These are phyloP conservation scores for Coemansia sp. DNA, from an alignment of 192 early-diverging fungal species.

Conservation along the genomic window DNA sequence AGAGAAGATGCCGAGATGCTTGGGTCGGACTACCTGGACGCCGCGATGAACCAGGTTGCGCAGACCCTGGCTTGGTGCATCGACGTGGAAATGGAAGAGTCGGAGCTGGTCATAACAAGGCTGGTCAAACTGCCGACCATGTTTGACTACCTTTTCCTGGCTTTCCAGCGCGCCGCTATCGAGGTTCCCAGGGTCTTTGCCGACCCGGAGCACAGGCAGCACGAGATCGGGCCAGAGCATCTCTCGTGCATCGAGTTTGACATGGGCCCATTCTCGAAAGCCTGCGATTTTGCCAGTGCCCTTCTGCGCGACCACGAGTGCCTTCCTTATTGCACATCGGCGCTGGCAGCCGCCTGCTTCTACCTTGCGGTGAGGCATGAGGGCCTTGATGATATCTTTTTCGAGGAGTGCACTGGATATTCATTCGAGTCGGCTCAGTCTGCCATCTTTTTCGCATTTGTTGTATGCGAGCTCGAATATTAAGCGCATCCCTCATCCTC, in stretches of 20 bases:
- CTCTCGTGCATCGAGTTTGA: constrained; percentile 16
- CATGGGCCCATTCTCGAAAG: background rate
- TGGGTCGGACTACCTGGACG: no score
- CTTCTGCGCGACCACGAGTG: background rate
- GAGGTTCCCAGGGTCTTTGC: constrained; percentile 31
- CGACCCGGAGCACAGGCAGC: constrained; percentile 12
- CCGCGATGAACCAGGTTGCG: no score
- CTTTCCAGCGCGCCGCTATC: constrained; percentile 48
- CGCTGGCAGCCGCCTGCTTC: background rate
- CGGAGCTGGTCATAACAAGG: no score
- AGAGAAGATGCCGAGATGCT: no score
- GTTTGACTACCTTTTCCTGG: constrained; percentile 40
- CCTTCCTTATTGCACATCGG: background rate
- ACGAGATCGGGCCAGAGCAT: background rate
- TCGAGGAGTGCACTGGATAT: background rate
- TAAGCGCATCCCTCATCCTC: no score
- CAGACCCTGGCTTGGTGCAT: no score
- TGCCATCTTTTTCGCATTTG: background rate
- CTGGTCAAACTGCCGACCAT: constrained; percentile 48
- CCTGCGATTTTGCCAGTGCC: background rate
- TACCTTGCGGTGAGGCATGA: background rate
- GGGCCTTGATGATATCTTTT: background rate
- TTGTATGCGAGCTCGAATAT: background rate
- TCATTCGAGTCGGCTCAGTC: background rate
- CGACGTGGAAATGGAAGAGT: no score